Percentiles rank a stretch among this genome's conserved stretches.
phyloP scores from a whole-genome alignment of 768 basidiomycete species.

The Calocybe gangraenosa region DNA sequence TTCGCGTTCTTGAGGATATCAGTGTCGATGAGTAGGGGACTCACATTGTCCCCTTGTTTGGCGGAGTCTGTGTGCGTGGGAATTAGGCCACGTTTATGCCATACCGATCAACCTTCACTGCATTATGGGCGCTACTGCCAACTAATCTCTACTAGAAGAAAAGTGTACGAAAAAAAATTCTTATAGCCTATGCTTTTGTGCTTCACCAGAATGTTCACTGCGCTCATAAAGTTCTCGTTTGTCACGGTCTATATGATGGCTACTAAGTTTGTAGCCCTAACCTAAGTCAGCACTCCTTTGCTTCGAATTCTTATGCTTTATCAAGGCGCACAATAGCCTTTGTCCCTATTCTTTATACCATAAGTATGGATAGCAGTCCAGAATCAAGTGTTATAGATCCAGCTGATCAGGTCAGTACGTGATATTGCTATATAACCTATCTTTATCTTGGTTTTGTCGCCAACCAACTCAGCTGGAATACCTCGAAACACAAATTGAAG shows the following conservation, averaged over 20 bases:
- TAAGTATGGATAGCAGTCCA: not conserved
- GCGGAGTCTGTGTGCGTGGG: constrained; percentile 13
- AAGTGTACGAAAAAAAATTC: no score
- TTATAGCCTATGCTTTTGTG: no score
- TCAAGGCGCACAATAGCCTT: no score
- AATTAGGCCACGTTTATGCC: constrained; percentile 16
- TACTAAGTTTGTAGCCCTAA: not conserved
- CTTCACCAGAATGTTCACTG: not conserved
- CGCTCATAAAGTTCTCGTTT: no score
- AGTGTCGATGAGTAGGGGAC: constrained; percentile 20
- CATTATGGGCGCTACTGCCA: no score
- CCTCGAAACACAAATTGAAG: constrained; percentile 21
- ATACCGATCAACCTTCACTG: no score
- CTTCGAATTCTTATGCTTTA: no score
- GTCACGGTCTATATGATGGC: no score
- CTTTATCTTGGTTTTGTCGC: no score
- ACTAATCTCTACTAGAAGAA: no score
- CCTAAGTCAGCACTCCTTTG: not conserved
- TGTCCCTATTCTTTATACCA: no score
- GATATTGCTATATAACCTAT: no score
- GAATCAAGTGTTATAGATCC: not conserved
- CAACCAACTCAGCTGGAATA: constrained; percentile 9
- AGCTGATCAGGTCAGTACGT: not conserved
- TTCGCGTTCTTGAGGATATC: constrained; percentile 34
- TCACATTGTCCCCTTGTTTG: constrained; percentile 7